A percentile compares a stretch with the other conserved stretches of the same genome.
Conservation (phyloP, 1,284 basidiomycete species). For the Cryptococcus floricola region DNA sequence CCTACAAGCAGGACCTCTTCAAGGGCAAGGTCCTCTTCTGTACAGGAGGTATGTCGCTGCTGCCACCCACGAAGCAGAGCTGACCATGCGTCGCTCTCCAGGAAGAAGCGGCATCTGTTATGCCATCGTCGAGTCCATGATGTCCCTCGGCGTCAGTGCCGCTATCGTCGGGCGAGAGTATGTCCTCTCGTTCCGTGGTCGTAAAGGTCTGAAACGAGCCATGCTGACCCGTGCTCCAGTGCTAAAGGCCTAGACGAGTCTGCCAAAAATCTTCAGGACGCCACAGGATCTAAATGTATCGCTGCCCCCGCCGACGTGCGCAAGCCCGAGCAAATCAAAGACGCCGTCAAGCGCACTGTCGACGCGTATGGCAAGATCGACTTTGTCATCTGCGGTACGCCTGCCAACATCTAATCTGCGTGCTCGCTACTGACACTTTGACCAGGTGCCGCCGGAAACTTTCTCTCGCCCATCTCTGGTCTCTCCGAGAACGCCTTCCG, state of each 20-base stretch:
- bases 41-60: conserved; percentile 62
- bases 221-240: conserved; percentile 48
- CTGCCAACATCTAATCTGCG: background rate
- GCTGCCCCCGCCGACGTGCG: conserved; percentile 79
- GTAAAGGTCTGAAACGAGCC: background rate
- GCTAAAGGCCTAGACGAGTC: conserved; percentile 69
- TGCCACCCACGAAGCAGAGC: background rate
- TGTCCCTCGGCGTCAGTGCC: conserved; percentile 79
- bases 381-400: conserved; percentile 83
- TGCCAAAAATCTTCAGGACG: conserved; percentile 65
- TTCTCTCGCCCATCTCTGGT: conserved; percentile 74
- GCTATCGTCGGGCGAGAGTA: conserved; percentile 83
- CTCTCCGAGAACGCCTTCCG: conserved; percentile 84
- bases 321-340: conserved; percentile 65
- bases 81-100: conserved; percentile 2
- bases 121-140: conserved; percentile 77
- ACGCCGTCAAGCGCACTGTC: conserved; percentile 71
- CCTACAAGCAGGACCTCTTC: conserved; percentile 79
- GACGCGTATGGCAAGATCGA: conserved; percentile 82
- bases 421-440: background rate
- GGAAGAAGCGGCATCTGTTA: conserved; percentile 82
- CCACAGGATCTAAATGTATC: conserved; percentile 69
- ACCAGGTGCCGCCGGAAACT: conserved; percentile 82
- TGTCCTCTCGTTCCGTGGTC: conserved; percentile 21
- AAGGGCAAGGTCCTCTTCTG: conserved; percentile 90